These are phyloP conservation scores for Boletus sp. DNA, from an alignment of 768 basidiomycete species.

Conservation along the genomic window DNA sequence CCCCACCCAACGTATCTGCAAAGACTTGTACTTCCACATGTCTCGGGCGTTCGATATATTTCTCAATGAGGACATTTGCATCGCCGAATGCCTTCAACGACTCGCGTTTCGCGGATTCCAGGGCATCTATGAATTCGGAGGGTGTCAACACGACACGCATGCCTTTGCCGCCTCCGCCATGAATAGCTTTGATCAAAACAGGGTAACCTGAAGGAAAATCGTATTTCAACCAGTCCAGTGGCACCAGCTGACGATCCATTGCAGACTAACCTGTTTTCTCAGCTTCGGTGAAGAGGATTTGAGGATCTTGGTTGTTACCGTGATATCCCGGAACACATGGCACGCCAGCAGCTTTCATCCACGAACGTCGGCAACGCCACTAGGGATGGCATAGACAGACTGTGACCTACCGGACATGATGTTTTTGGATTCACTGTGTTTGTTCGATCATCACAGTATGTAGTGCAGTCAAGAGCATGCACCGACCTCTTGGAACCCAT, in stretches of 20 bases:
- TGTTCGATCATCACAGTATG: not conserved
- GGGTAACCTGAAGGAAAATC: slow-evolving; percentile 61
- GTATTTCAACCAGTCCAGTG: not conserved
- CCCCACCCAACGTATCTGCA: slow-evolving; percentile 74
- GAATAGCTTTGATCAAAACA: slow-evolving; percentile 93
- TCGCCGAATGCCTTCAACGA: slow-evolving; percentile 86
- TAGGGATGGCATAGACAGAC: not conserved
- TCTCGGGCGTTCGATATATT: slow-evolving; percentile 80
- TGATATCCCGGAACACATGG: slow-evolving; percentile 96
- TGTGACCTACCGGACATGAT: slow-evolving; percentile 72
- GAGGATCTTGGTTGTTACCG: slow-evolving; percentile 71
- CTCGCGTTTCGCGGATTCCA: slow-evolving; percentile 87
- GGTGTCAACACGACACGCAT: slow-evolving; percentile 77
- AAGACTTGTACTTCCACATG: slow-evolving; percentile 97
- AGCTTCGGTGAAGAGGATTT: slow-evolving; percentile 66
- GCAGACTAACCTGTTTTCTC: slow-evolving; percentile 57
- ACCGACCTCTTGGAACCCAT: slow-evolving; percentile 93
- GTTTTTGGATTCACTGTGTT: slow-evolving; percentile 81
- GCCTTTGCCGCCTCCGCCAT: slow-evolving; percentile 94
- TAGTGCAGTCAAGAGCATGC: not conserved
- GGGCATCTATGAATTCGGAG: slow-evolving; percentile 73
- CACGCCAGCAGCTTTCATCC: slow-evolving; percentile 68
- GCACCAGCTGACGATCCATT: not conserved
- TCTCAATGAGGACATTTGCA: slow-evolving; percentile 82
- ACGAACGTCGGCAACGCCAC: slow-evolving; percentile 4